Base-by-base conservation (phyloP, 2,329 filamentous ascomycete species). In the Zelopaecilomyces penicillatus region DNA sequence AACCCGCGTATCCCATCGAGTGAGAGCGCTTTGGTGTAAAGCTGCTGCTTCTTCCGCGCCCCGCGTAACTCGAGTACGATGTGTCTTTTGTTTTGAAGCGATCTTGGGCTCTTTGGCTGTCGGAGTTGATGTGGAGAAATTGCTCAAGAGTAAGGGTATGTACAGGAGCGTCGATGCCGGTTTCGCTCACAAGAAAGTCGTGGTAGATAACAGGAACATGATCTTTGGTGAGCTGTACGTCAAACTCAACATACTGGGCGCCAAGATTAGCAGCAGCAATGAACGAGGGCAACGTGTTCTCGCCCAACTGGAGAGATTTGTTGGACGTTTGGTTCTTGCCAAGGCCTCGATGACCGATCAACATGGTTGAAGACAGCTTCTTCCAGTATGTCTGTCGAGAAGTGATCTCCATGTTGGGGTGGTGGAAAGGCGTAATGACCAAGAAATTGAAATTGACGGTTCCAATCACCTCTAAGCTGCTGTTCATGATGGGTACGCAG, bases 201-300 rank as follows among this genome's bases (percentile, higher is more conserved):
- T 98, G 93, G 61, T 98, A 98, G 57, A 98, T 95, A 52, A 98
- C 91, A 0, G 93, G 93, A 2, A 98, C 89, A 57, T 94, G 89
- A 60, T 98, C 93, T 60, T 98, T 98, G n/a, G 93, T 98, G 34
- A 98, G 72, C 62, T 98, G 93, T 1, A 98, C 93, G 61, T 98
- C 93, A 57, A 85, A 83, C 54, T 83, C 80, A 39, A 85, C 80
- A 54, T 83, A 84, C 45, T 83, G 76, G 3, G 80, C 93, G 6
- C 93, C 93, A 42, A 98, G 67, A 54, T 96, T 97, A 37, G 91
- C 90, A 2, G 93, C 93, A 3, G 91, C 88, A 58, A 97, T 95
- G 66, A 98, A 98, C 0, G 93, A 97, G 45, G 84, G 85, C 28
- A 98, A 75, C 0, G 93, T 98, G 63, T 98, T 98, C 65, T 98